Evolutionary conservation across 2,329 filamentous ascomycete species (phyloP).

Genomic region (Fonsecaea multimorphosa): DNA sequence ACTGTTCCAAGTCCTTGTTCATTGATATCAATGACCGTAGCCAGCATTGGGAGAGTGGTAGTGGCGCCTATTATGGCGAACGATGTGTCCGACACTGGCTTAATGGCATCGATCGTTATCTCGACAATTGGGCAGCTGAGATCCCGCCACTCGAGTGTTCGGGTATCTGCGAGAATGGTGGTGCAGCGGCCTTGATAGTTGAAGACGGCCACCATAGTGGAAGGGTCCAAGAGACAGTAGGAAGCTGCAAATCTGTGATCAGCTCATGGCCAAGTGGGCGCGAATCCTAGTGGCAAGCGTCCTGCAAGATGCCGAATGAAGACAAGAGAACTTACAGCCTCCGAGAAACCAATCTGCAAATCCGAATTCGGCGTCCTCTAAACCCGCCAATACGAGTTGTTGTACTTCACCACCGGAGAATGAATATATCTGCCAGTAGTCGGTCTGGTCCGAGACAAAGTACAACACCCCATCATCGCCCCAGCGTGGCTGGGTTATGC

Average conservation of each 20-base stretch:
- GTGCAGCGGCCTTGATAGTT: constrained; percentile 45
- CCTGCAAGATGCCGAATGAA: not conserved
- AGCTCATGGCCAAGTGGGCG: not conserved
- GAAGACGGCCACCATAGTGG: constrained; percentile 46
- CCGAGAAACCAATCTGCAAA: constrained; percentile 44
- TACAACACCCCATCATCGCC: constrained; percentile 56
- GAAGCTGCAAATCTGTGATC: constrained; percentile 41
- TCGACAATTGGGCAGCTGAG: constrained; percentile 61
- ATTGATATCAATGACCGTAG: constrained; percentile 10
- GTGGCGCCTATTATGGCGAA: constrained; percentile 17
- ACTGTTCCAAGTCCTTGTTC: constrained; percentile 12
- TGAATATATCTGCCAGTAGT: constrained; percentile 57
- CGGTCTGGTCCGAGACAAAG: constrained; percentile 55
- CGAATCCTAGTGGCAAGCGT: not conserved
- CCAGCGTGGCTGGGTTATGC: constrained; percentile 60
- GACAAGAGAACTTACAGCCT: not conserved
- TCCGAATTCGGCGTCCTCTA: constrained; percentile 50
- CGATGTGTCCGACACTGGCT: constrained; percentile 8
- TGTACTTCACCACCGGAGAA: constrained; percentile 42
- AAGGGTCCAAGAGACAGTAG: constrained; percentile 48
- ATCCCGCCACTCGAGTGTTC: constrained; percentile 73
- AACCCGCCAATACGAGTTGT: constrained; percentile 46
- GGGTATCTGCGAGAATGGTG: constrained; percentile 50
- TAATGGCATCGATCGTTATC: constrained; percentile 43
- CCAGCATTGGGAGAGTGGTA: constrained; percentile 10